Conservation (phyloP, 1,284 basidiomycete species). For the Cryptococcus sp. region DNA sequence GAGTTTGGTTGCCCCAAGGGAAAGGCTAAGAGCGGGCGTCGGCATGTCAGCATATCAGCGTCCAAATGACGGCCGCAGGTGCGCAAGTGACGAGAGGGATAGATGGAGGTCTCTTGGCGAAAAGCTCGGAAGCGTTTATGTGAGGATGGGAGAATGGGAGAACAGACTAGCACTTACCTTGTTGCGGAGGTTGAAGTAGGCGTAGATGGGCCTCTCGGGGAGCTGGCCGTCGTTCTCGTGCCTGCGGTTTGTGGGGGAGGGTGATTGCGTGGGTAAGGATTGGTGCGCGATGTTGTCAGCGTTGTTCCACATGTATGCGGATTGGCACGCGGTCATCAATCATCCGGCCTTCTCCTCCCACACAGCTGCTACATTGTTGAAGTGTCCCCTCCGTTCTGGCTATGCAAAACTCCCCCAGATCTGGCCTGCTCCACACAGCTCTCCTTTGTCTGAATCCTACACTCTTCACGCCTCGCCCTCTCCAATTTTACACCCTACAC, state of each 20-base stretch:
- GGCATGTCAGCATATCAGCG: neutral
- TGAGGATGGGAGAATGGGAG: neutral
- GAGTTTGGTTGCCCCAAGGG: slow-evolving; percentile 51
- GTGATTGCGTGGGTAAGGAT: too few species aligned
- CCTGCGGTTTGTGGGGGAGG: slow-evolving; percentile 4
- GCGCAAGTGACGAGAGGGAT: neutral
- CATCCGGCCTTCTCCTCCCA: too few species aligned
- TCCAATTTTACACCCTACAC: neutral
- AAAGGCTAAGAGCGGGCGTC: slow-evolving; percentile 25
- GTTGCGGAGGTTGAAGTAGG: slow-evolving; percentile 51
- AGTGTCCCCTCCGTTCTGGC: too few species aligned
- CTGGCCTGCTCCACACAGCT: neutral
- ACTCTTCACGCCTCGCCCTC: neutral
- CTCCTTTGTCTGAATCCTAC: neutral
- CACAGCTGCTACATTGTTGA: too few species aligned
- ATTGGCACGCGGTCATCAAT: too few species aligned
- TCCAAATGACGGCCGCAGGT: neutral
- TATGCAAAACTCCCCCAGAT: too few species aligned
- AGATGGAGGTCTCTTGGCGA: neutral
- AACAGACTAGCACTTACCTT: slow-evolving; percentile 31
- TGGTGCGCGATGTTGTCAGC: too few species aligned
- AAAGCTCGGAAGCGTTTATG: neutral
- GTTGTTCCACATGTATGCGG: too few species aligned
- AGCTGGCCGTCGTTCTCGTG: slow-evolving; percentile 44
- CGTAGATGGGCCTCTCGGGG: slow-evolving; percentile 44